Evolutionary conservation across 2,329 filamentous ascomycete species (phyloP).

Genomic region (Aspergillus quadricinctus): DNA sequence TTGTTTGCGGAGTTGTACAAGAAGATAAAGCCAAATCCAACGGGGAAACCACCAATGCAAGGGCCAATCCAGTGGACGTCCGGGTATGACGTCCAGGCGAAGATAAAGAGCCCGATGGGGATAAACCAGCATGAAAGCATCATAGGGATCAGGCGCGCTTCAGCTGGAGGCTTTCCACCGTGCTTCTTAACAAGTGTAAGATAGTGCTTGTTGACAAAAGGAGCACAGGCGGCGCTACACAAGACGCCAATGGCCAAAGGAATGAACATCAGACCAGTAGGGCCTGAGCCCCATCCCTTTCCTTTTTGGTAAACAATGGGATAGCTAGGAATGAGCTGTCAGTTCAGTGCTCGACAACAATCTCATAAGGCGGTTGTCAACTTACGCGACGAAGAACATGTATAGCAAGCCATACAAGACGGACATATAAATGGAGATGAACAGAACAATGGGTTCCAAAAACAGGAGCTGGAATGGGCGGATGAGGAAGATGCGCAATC

Average conservation of each 20-base stretch:
- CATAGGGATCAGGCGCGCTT: slow-evolving; percentile 77
- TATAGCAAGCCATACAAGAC: slow-evolving; percentile 57
- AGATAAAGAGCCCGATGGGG: slow-evolving; percentile 62
- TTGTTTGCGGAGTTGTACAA: slow-evolving; percentile 76
- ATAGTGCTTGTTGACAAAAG: slow-evolving; percentile 78
- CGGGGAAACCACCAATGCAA: slow-evolving; percentile 63
- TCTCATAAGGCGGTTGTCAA: slow-evolving; percentile 42
- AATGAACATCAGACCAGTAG: slow-evolving; percentile 82
- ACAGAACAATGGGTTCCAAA: slow-evolving; percentile 76
- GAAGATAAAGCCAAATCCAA: slow-evolving; percentile 80
- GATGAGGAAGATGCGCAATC: slow-evolving; percentile 68
- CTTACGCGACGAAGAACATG: slow-evolving; percentile 49
- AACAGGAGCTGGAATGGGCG: slow-evolving; percentile 84
- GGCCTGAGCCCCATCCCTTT: slow-evolving; percentile 71
- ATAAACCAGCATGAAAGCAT: slow-evolving; percentile 72
- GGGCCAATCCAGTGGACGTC: slow-evolving; percentile 67
- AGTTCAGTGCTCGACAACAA: slow-evolving; percentile 2
- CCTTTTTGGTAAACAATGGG: slow-evolving; percentile 69
- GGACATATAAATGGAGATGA: slow-evolving; percentile 81
- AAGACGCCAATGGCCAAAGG: slow-evolving; percentile 74
- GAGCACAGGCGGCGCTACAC: slow-evolving; percentile 61
- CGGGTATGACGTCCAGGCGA: slow-evolving; percentile 65
- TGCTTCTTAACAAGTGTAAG: slow-evolving; percentile 58
- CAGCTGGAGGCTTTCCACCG: slow-evolving; percentile 70
- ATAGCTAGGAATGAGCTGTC: slow-evolving; percentile 23